phyloP scores from a whole-genome alignment of 2,329 filamentous ascomycete species.

The Onygenales sp. region DNA sequence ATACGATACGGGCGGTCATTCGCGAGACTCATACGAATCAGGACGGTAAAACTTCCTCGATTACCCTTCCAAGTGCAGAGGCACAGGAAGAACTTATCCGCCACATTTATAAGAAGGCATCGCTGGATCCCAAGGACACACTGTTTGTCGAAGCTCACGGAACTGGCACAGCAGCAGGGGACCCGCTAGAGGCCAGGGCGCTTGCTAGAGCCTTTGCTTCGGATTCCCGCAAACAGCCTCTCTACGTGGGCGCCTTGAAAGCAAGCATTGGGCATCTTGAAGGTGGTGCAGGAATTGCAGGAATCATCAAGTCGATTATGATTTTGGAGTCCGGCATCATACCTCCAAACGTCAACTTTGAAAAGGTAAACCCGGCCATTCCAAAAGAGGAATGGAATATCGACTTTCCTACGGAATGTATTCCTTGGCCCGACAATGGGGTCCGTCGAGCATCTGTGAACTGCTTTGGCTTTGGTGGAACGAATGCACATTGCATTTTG shows the following conservation, averaged over 20 bases:
- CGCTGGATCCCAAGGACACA: conserved; percentile 6
- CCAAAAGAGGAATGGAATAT: conserved; percentile 13
- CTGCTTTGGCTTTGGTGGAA: conserved; percentile 23
- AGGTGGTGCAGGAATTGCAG: conserved; percentile 11
- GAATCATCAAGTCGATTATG: conserved; percentile 14
- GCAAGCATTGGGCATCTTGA: conserved; percentile 13
- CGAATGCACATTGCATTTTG: conserved; percentile 19
- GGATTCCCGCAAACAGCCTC: neutral
- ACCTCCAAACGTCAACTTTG: conserved; percentile 16
- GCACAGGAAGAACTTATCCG: conserved; percentile 19
- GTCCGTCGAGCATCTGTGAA: conserved; percentile 22
- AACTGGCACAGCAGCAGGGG: conserved; percentile 29
- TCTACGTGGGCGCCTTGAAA: conserved; percentile 10
- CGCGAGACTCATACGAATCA: conserved; percentile 27
- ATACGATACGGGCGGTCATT: conserved; percentile 33
- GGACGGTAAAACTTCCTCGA: conserved; percentile 33
- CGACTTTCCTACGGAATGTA: conserved; percentile 11
- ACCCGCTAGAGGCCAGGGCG: conserved; percentile 12
- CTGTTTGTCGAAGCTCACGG: conserved; percentile 21
- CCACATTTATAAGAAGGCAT: conserved; percentile 14
- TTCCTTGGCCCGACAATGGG: conserved; percentile 18
- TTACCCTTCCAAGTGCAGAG: conserved; percentile 28
- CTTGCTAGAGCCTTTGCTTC: conserved; percentile 8
- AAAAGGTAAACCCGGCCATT: conserved; percentile 19
- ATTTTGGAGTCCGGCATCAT: conserved; percentile 14